Conservation (phyloP, 2,329 filamentous ascomycete genomes). For the Neonectria magnoliae region DNA sequence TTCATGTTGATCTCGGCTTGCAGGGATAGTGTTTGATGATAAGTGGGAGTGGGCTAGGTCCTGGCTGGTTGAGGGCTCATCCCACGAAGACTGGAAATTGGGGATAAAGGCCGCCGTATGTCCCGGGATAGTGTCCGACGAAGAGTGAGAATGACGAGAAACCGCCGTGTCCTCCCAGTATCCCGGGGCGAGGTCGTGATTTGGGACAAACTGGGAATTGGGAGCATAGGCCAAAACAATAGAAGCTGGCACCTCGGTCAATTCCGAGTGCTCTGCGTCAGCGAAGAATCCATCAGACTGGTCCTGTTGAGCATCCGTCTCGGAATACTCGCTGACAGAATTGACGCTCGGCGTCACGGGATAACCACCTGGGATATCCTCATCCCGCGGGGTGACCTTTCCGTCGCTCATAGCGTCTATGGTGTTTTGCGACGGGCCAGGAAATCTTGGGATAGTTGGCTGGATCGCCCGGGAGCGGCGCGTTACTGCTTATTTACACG, state of each 20-base stretch:
- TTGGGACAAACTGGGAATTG: neutral
- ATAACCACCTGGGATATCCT: constrained; percentile 42
- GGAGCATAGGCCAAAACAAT: neutral
- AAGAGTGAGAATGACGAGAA: neutral
- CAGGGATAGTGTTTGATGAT: neutral
- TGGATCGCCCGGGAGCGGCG: neutral
- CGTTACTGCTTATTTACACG: neutral
- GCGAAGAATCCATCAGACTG: too few species aligned
- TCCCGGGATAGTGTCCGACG: neutral
- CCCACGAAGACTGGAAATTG: neutral
- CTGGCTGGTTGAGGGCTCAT: neutral
- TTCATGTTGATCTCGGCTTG: neutral
- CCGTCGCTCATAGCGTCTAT: constrained; percentile 31
- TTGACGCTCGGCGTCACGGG: constrained; percentile 37
- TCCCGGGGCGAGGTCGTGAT: neutral
- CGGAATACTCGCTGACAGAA: constrained; percentile 21
- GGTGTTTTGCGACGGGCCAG: neutral
- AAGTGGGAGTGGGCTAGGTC: neutral
- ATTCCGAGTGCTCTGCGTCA: neutral
- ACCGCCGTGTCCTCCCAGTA: neutral
- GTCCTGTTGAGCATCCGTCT: neutral
- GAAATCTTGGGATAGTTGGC: neutral
- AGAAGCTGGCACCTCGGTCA: neutral
- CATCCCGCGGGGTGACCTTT: constrained; percentile 36
- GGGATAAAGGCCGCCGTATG: neutral